These are phyloP conservation scores for Sugiyamaella japonica DNA, from an alignment of 1,139 yeast species.

Conservation along the genomic window DNA sequence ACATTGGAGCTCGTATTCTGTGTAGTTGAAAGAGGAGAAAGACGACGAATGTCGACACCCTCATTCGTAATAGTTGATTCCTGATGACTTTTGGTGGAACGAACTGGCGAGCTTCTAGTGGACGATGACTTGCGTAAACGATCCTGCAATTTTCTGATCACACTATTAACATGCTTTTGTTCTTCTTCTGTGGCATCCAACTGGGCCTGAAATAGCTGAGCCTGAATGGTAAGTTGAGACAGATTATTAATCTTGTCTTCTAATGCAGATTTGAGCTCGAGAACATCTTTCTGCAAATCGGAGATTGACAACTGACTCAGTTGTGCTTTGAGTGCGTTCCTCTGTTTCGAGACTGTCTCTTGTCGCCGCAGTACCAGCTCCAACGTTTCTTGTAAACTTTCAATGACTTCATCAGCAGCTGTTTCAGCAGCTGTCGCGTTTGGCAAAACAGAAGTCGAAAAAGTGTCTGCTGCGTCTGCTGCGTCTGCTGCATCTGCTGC, in stretches of 20 bases:
- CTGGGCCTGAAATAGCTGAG: slow-evolving; percentile 1
- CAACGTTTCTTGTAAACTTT: slow-evolving; percentile 8
- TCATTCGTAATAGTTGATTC: no score
- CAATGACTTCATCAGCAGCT: background rate
- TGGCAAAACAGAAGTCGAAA: background rate
- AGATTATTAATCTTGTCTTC: slow-evolving; percentile 15
- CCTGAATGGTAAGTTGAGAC: slow-evolving; percentile 1
- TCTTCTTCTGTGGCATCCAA: slow-evolving; percentile 11
- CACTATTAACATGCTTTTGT: slow-evolving; percentile 1
- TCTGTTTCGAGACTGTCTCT: slow-evolving; percentile 4
- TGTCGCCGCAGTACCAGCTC: slow-evolving; percentile 7
- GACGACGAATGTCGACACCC: no score
- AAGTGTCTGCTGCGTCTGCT: background rate
- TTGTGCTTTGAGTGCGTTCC: slow-evolving; percentile 4
- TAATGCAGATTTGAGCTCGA: slow-evolving; percentile 5
- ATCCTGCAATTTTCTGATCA: slow-evolving; percentile 7
- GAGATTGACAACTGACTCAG: slow-evolving; percentile 4
- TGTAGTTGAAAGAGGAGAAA: no score
- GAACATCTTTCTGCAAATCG: slow-evolving; percentile 7
- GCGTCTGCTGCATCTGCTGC: no score
- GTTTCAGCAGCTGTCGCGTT: background rate
- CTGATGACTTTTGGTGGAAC: background rate
- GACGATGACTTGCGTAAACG: slow-evolving; percentile 1
- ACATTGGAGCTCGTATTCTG: background rate
- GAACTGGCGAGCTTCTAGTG: background rate